These are phyloP conservation scores for Bryum argenteum DNA, from an alignment of 225 moss, liverwort and hornwort genomes.

Conservation along the genomic window DNA sequence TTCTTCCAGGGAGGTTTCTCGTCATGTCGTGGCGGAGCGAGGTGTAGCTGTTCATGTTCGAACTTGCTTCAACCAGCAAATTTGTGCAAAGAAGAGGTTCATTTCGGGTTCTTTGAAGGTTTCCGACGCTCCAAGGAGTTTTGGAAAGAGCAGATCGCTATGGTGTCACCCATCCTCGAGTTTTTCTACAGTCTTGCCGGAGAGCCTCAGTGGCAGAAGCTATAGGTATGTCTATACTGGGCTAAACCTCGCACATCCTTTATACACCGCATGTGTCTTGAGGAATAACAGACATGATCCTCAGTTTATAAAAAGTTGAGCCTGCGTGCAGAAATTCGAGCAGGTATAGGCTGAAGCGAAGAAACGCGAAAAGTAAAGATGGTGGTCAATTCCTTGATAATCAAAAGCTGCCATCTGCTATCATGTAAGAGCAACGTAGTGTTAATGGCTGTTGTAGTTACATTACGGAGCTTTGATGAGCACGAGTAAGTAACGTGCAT, in stretches of 20 bases:
- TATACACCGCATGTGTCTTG: not conserved
- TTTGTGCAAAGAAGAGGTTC: constrained; percentile 16
- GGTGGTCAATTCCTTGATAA: not conserved
- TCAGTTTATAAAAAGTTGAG: not conserved
- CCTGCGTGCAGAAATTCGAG: not conserved
- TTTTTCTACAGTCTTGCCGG: constrained; percentile 33
- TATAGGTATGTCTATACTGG: constrained; percentile 22
- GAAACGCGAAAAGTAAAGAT: not conserved
- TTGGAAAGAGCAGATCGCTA: constrained; percentile 21
- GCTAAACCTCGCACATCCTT: not conserved
- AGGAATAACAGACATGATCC: not conserved
- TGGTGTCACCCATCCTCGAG: constrained; percentile 29
- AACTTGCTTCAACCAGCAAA: constrained; percentile 22
- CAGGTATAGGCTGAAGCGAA: not conserved
- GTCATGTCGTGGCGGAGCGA: constrained; percentile 20
- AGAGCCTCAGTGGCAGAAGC: constrained; percentile 4
- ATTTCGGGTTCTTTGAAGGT: constrained; percentile 27
- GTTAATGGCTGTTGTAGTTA: not conserved
- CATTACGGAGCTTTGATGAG: constrained; percentile 3
- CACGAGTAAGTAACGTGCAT: not conserved
- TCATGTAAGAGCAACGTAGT: not conserved
- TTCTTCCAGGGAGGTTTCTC: constrained; percentile 34
- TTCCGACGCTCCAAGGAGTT: constrained; percentile 4
- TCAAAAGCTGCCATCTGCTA: not conserved
- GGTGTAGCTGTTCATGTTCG: constrained; percentile 20